These are phyloP conservation scores for Colletotrichum liriopes DNA, from an alignment of 2,329 filamentous ascomycete species.

Conservation along the genomic window DNA sequence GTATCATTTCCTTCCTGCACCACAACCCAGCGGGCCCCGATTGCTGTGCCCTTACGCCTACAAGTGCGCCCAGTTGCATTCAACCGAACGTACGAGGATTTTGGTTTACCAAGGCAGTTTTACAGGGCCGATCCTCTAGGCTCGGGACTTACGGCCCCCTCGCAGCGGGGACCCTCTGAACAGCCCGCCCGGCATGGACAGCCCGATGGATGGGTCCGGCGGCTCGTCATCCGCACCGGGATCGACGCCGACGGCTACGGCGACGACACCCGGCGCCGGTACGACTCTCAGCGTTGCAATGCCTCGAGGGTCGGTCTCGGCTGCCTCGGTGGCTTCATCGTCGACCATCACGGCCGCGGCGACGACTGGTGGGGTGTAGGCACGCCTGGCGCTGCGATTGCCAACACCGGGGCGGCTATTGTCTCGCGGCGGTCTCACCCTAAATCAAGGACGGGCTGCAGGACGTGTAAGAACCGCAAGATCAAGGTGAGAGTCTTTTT, in stretches of 20 bases:
- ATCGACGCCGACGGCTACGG: conserved; percentile 38
- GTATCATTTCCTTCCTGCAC: conserved; percentile 35
- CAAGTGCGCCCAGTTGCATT: conserved; percentile 10
- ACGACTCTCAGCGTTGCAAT: neutral
- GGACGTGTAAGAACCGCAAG: conserved; percentile 69
- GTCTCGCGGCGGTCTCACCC: conserved; percentile 66
- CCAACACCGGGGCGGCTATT: conserved; percentile 19
- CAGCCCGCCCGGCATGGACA: conserved; percentile 31
- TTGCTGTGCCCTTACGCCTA: conserved; percentile 19
- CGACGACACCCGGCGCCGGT: conserved; percentile 29
- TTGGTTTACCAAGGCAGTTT: neutral
- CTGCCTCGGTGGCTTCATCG: conserved; percentile 22
- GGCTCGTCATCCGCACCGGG: conserved; percentile 37
- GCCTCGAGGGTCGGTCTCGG: conserved; percentile 2
- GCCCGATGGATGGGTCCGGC: conserved; percentile 42
- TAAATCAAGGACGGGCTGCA: conserved; percentile 69
- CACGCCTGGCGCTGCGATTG: conserved; percentile 13
- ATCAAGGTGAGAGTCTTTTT: conserved; percentile 55
- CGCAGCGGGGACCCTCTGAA: conserved; percentile 1
- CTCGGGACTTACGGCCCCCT: conserved; percentile 3
- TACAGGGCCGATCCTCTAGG: conserved; percentile 6
- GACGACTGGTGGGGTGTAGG: conserved; percentile 4
- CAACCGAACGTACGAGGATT: neutral
- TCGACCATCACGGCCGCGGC: conserved; percentile 27
- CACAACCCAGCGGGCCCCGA: conserved; percentile 15